Evolutionary conservation across 305 asterid species (phyloP), one percentile per base, ranked within the genome.

Genomic region (Caryopteris hybrid): DNA sequence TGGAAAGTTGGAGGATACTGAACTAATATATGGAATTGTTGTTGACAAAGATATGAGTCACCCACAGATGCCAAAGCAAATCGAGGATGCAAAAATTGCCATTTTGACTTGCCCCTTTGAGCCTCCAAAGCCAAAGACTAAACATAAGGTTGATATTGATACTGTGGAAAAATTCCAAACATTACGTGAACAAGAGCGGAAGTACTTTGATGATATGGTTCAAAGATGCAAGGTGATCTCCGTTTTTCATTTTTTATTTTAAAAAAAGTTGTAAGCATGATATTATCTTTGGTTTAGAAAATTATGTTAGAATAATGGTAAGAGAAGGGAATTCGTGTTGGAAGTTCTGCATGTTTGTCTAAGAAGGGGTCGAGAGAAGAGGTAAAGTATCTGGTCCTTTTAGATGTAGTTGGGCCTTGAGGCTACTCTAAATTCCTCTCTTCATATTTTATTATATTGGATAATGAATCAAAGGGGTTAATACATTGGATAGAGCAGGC

Each of bases 31-130:
- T 76, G 99, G 99, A 58, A 88, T 93, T 64, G 69, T 93, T 64
- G 91, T 93, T 7, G 97, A 93, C 83, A 93, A 93, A 79, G 99
- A 93, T 71, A 90, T 88, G 99, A 90, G 97, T 74, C 99, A 93
- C 67, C 97, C 96, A 7, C 99, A 93, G 85, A 90, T 93, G 99
- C 97, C 99, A 18, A 93, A 93, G 81, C 92, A 85, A 71, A 93
- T 93, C 46, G 80, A 84, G 77, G 92, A 93, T 81, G 97, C 96
- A 4, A 87, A 86, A 23, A 88, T 93, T 78, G 97, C 99, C 64
- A 93, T 93, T 55, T 71, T 93, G 72, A 90, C 99, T 10, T 93
- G 99, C 76, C 96, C 97, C 6, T 90, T 90, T 83, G 99, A 90
- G 85, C 97, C 96, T 41, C 99, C 99, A 18, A 93, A 93, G 79